Evolutionary conservation across 2,329 filamentous ascomycete genomes (phyloP).

Genomic region (Xylaria sp.): DNA sequence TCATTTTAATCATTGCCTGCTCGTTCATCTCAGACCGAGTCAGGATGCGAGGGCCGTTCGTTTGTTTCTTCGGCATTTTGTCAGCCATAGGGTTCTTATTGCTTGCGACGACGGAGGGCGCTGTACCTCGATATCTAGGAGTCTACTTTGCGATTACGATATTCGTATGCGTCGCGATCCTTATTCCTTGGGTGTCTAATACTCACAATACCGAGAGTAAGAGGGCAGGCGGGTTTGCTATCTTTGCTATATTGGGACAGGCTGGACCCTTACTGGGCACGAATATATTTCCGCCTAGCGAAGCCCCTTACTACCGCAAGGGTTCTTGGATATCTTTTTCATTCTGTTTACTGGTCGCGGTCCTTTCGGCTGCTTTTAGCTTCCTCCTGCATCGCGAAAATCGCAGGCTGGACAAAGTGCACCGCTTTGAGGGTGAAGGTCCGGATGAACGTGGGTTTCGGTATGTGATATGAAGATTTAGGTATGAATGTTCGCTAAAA

Average conservation of each 20-base stretch:
- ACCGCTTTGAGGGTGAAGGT: slow-evolving; percentile 6
- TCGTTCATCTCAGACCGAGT: slow-evolving; percentile 53
- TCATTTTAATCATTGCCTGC: slow-evolving; percentile 52
- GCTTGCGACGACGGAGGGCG: slow-evolving; percentile 50
- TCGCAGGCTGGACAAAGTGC: slow-evolving; percentile 24
- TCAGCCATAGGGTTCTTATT: slow-evolving; percentile 55
- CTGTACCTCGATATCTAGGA: slow-evolving; percentile 52
- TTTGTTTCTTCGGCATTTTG: slow-evolving; percentile 50
- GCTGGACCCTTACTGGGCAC: slow-evolving; percentile 49
- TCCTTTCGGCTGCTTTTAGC: slow-evolving; percentile 34
- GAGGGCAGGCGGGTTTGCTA: slow-evolving; percentile 51
- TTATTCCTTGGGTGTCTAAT: slow-evolving; percentile 54
- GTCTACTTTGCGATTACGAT: slow-evolving; percentile 55
- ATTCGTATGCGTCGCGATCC: slow-evolving; percentile 51
- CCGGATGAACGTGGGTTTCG: slow-evolving; percentile 23
- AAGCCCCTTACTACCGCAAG: slow-evolving; percentile 51
- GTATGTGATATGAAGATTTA: slow-evolving; percentile 38
- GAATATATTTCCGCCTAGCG: slow-evolving; percentile 50
- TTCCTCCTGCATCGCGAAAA: slow-evolving; percentile 36
- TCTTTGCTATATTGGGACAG: slow-evolving; percentile 54
- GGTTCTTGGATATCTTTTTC: slow-evolving; percentile 53
- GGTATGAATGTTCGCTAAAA: neutral
- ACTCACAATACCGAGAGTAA: slow-evolving; percentile 53
- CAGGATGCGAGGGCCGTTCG: slow-evolving; percentile 54
- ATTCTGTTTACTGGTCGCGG: slow-evolving; percentile 44